These are phyloP conservation scores for Stropharia rugosoannulata DNA, from an alignment of 768 basidiomycete genomes.

Conservation along the genomic window DNA sequence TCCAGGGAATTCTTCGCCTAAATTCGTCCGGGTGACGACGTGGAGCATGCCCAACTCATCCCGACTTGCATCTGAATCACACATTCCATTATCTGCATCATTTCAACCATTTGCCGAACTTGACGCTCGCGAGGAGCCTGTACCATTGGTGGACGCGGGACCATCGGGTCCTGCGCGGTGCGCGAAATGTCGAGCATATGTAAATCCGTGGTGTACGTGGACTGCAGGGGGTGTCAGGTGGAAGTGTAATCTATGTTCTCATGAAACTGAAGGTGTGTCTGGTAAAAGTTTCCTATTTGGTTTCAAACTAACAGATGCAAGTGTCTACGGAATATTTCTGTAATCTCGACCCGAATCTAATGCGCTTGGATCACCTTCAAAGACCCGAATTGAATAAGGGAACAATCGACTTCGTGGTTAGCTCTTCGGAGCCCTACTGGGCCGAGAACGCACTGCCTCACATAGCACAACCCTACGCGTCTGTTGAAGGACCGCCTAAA, in stretches of 20 bases:
- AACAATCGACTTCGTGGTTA: conserved; percentile 87
- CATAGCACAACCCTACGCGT: conserved; percentile 52
- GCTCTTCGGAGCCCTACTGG: conserved; percentile 72
- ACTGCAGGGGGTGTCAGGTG: conserved; percentile 79
- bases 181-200: conserved; percentile 79
- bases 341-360: conserved; percentile 73
- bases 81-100: conserved; percentile 80
- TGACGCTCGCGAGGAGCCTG: conserved; percentile 73
- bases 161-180: conserved; percentile 81
- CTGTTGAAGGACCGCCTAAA: conserved; percentile 44
- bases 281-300: background rate
- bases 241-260: conserved; percentile 89
- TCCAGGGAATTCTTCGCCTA: conserved; percentile 85
- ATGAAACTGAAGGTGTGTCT: conserved; percentile 78
- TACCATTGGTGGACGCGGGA: conserved; percentile 77
- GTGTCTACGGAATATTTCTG: conserved; percentile 84
- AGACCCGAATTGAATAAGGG: conserved; percentile 89
- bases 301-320: conserved; percentile 27
- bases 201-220: conserved; percentile 95
- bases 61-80: conserved; percentile 76
- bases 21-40: conserved; percentile 85
- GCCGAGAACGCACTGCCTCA: conserved; percentile 63
- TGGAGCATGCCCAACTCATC: conserved; percentile 85
- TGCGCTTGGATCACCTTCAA: conserved; percentile 76
- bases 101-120: conserved; percentile 90